Evolutionary conservation across 2,329 filamentous ascomycete genomes (phyloP), one percentile per base, ranked within the genome.

Genomic region (Polytolypa hystricis): DNA sequence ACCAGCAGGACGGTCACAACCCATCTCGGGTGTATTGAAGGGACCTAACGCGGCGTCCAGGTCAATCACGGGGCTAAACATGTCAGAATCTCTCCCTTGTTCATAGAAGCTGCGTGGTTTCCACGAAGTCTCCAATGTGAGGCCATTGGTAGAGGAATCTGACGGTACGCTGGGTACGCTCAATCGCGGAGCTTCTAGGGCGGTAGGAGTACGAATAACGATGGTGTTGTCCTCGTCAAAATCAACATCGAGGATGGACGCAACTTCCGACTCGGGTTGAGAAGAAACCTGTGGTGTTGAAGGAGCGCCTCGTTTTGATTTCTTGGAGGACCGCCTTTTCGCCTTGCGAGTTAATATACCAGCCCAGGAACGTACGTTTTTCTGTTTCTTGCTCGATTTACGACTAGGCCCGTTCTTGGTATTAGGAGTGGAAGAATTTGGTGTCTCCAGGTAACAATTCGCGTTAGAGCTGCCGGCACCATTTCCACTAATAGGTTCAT

Each of bases 41-140:
- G 89, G 86, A 2, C 86, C 87, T 1, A 96, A 70, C 17, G 89
- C 91, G 12, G 87, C 89, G 61, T 98, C 91, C 28, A 98, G 66
- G 57, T 98, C 91, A 44, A 98, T 93, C 57, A 95, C 81, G 5
- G 83, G 79, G 51, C 78, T 84, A 35, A 79, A 71, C 3, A 73
- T 57, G 41, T 93, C 84, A 31, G 79, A 74, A 6, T 75, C 69
- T 2, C 52, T 43, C 26, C 35, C 53, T 41, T 64, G 61, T 30
- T 64, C 61, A 31, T 64, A 64, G 36, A 64, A 64, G 35, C 60
- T 64, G 35, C 54, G 52, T 15, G 61, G 61, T 42, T 64, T 64
- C 61, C 61, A 64, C 5, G 61, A 50, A 5, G 44, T 50, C 32
- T 64, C 61, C 30, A 64, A 46, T 11, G 49, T 44, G 5, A 51